Evolutionary conservation across 2,329 filamentous ascomycete species (phyloP).

Genomic region (Lachnellula arida): DNA sequence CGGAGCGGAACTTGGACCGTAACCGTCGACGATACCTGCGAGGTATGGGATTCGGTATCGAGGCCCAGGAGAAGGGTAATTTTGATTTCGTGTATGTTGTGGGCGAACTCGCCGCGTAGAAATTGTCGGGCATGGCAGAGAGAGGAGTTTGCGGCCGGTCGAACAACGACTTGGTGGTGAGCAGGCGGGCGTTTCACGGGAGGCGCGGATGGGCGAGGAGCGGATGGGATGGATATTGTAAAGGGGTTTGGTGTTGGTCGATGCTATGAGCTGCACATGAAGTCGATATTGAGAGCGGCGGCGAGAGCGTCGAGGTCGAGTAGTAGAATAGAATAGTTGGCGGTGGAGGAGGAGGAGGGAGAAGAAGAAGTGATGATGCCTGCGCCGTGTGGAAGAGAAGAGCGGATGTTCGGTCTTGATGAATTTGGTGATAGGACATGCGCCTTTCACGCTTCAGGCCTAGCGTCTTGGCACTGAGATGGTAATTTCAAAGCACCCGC

Average conservation of each 20-base stretch:
- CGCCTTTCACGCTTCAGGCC: background rate
- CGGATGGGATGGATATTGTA: slow-evolving; percentile 15
- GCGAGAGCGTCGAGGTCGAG: background rate
- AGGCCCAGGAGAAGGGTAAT: slow-evolving; percentile 41
- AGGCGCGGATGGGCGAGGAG: slow-evolving; percentile 7
- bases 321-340: background rate
- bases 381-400: background rate
- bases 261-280: slow-evolving; percentile 30
- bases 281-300: slow-evolving; percentile 18
- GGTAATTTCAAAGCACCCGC: background rate
- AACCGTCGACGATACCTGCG: slow-evolving; percentile 63
- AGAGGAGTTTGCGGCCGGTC: slow-evolving; percentile 5
- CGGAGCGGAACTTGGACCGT: slow-evolving; percentile 63
- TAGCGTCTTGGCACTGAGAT: background rate
- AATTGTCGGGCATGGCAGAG: slow-evolving; percentile 22
- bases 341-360: slow-evolving; percentile 2
- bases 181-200: slow-evolving; percentile 1
- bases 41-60: slow-evolving; percentile 50
- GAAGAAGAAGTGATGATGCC: slow-evolving; percentile 4
- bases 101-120: slow-evolving; percentile 22
- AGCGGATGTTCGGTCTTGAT: background rate
- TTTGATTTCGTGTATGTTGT: slow-evolving; percentile 29
- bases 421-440: background rate
- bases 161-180: background rate
- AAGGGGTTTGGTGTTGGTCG: slow-evolving; percentile 5